phyloP scores from a whole-genome alignment of 176 grass and related monocot species.

The Tillandsia leiboldiana region DNA sequence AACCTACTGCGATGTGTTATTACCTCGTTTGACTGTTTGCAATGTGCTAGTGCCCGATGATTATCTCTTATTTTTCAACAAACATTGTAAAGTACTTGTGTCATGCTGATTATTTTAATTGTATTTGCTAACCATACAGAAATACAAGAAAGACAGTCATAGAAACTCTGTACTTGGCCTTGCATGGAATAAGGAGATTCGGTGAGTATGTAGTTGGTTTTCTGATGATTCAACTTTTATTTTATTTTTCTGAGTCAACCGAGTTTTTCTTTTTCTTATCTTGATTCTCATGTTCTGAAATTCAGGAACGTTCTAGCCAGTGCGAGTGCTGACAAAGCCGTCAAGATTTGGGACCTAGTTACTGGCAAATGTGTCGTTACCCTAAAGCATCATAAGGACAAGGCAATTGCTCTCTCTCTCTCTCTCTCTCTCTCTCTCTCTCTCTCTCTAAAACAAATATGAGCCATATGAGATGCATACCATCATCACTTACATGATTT shows the following conservation, averaged over 20 bases:
- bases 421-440: constrained; percentile 8
- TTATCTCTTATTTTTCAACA: no score
- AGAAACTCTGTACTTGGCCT: constrained; percentile 83
- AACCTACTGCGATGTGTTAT: not conserved
- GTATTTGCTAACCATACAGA: constrained; percentile 12
- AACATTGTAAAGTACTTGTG: no score
- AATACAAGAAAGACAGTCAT: constrained; percentile 71
- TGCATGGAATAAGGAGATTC: constrained; percentile 89
- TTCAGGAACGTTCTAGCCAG: constrained; percentile 87
- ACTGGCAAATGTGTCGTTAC: constrained; percentile 66
- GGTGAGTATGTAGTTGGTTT: constrained; percentile 32
- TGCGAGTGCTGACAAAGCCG: constrained; percentile 80
- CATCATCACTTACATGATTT: no score
- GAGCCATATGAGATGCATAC: no score
- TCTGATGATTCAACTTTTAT: not conserved
- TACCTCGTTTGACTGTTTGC: no score
- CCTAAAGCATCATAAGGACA: constrained; percentile 69
- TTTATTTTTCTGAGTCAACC: not conserved
- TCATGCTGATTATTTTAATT: not conserved
- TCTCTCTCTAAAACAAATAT: not conserved
- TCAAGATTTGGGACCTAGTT: constrained; percentile 84
- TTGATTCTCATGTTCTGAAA: not conserved
- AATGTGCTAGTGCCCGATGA: no score
- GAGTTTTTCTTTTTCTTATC: not conserved
- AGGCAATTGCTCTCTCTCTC: constrained; percentile 43